Evolutionary conservation across 495 filamentous ascomycete genomes (phyloP).

Genomic region (Aspergillus sparsus): DNA sequence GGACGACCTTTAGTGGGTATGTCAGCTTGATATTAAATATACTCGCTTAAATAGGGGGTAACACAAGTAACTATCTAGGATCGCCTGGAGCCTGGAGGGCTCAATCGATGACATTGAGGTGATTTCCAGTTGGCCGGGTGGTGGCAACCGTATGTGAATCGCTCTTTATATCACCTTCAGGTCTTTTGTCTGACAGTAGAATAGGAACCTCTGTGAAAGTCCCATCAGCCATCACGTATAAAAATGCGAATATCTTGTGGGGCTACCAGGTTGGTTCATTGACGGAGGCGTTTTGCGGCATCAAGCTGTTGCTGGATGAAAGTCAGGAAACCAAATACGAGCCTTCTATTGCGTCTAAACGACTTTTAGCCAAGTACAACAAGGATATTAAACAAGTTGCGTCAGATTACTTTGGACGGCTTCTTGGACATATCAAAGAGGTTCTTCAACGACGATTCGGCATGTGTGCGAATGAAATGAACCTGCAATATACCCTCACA

Average conservation of each 20-base stretch:
- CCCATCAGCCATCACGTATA: slow-evolving; percentile 12
- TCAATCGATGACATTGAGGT: slow-evolving; percentile 19
- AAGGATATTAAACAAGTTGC: slow-evolving; percentile 19
- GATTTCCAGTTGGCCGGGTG: slow-evolving; percentile 20
- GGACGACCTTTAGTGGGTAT: slow-evolving; percentile 43
- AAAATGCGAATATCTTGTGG: slow-evolving; percentile 7
- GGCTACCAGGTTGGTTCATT: slow-evolving; percentile 24
- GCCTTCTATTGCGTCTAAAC: slow-evolving; percentile 11
- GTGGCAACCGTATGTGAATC: slow-evolving; percentile 12
- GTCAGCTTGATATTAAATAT: not conserved
- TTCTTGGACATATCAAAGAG: slow-evolving; percentile 38
- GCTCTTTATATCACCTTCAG: not conserved
- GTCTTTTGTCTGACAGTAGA: not conserved
- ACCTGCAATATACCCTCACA: slow-evolving; percentile 47
- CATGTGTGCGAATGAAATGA: slow-evolving; percentile 11
- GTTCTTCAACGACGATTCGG: slow-evolving; percentile 37
- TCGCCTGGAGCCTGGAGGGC: slow-evolving; percentile 17
- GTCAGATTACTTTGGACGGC: slow-evolving; percentile 42
- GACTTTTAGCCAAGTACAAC: slow-evolving; percentile 4
- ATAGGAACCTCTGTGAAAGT: slow-evolving; percentile 22
- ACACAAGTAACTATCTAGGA: not conserved
- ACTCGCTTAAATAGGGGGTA: not conserved
- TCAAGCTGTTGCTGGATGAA: slow-evolving; percentile 28
- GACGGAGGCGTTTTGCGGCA: slow-evolving; percentile 20
- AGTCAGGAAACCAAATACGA: slow-evolving; percentile 15